Base-by-base conservation (phyloP, 352 stramenopile genomes). In the Lagenidium sp. region DNA sequence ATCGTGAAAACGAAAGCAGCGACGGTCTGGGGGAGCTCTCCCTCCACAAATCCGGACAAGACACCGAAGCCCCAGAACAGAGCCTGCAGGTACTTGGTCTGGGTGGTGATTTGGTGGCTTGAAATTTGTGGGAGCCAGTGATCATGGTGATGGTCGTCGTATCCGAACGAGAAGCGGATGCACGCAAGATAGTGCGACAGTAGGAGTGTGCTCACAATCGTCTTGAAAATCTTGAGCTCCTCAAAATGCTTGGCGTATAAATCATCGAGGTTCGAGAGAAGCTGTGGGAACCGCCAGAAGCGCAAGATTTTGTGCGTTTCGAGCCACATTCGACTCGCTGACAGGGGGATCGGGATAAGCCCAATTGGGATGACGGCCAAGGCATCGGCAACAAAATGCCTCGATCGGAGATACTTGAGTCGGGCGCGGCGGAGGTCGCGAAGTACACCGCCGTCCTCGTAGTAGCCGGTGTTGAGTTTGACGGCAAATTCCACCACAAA, bases 1-100 rank as follows among this genome's bases (percentile, higher is more conserved):
- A 81, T 67, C 6, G 67, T 85, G 52, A 82, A 82, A 1, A 77
- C 5, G 36, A 80, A 79, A 38, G 82, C 56, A 4, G 49, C 29
- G 36, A 65, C 47, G 4, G 20, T 57, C 12, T 55, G 51, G 0
- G 72, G 69, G 0, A 80, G 45, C 37, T 82, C 59, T 4, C 69
- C 64, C 49, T 81, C 69, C 18, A 65, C 81, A 2, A 79, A 39
- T 6, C 67, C 70, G 3, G 60, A 73, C 2, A 82, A 60, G 8
- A 79, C 41, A 0, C 65, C 70, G 35, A 81, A 77, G 0, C 55
- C 43, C 70, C 70, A 81, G 32, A 84, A 84, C n/a, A 76, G 50
- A 1, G 67, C 57, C 35, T 60, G 61, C 4, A 80, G 31, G 23
- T 84, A 84, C 20, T 73, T 29, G 0, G 37, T 56, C 0, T 41